phyloP scores from a whole-genome alignment of 2,329 filamentous ascomycete species.

The Aspergillus awamori region DNA sequence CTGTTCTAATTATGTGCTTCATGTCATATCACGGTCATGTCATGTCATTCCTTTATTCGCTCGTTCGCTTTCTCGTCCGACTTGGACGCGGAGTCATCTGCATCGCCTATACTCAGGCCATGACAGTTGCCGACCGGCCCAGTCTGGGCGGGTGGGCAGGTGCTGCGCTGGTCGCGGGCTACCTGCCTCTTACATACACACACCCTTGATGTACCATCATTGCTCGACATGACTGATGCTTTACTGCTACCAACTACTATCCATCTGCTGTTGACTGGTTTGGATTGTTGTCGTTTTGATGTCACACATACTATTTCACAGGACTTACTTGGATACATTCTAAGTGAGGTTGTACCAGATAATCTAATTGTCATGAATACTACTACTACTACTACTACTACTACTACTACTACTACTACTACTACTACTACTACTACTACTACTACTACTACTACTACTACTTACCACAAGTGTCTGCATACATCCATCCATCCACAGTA shows the following conservation, averaged over 20 bases:
- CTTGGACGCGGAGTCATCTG: not conserved
- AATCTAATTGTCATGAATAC: not conserved
- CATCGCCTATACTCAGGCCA: not conserved
- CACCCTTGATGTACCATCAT: not conserved
- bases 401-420: not conserved
- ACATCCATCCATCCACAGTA: not conserved
- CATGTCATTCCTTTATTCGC: constrained; percentile 25
- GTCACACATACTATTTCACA: not conserved
- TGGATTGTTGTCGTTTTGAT: not conserved
- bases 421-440: not conserved
- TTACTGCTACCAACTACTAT: not conserved
- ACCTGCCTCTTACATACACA: too few relatives aligned
- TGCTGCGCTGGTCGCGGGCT: constrained; percentile 7
- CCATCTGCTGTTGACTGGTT: not conserved
- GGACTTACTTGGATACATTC: not conserved
- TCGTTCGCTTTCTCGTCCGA: not conserved
- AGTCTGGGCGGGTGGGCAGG: not conserved
- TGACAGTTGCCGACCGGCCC: constrained; percentile 6
- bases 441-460: not conserved
- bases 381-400: not conserved
- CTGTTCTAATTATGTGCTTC: not conserved
- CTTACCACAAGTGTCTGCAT: not conserved
- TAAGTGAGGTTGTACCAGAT: constrained; percentile 2
- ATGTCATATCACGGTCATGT: constrained; percentile 17
- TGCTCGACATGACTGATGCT: constrained; percentile 7